phyloP scores from a whole-genome alignment of 2,329 filamentous ascomycete species.

The Lecanicillium sp. region DNA sequence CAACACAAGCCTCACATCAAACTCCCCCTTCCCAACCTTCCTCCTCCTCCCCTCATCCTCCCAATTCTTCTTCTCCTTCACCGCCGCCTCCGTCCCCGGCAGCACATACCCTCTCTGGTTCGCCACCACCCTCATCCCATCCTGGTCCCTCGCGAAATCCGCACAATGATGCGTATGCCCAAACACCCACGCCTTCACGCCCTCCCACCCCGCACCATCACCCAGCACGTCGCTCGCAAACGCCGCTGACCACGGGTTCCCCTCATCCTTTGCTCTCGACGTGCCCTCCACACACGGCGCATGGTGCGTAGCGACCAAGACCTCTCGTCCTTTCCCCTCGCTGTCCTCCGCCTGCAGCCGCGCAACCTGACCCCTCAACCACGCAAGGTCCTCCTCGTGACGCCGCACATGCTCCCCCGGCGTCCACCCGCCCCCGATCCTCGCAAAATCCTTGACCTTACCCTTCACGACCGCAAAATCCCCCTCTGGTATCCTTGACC shows the following conservation, averaged over 20 bases:
- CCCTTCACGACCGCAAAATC: constrained; percentile 32
- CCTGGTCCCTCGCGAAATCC: constrained; percentile 24
- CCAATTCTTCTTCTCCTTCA: not conserved
- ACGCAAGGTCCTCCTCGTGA: constrained; percentile 42
- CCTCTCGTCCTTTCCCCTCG: constrained; percentile 15
- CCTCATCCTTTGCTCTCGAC: constrained; percentile 41
- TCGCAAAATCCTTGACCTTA: constrained; percentile 47
- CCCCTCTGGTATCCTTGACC: constrained; percentile 38
- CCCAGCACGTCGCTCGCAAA: constrained; percentile 45
- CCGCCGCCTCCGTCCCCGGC: not conserved
- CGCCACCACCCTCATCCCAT: constrained; percentile 32
- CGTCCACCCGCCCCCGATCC: constrained; percentile 46
- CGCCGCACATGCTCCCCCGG: constrained; percentile 41
- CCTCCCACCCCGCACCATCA: constrained; percentile 23
- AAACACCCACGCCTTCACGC: constrained; percentile 38
- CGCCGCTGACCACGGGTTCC: constrained; percentile 40
- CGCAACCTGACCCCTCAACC: constrained; percentile 39
- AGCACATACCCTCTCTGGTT: constrained; percentile 40
- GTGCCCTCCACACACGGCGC: constrained; percentile 45
- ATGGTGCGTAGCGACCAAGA: constrained; percentile 53
- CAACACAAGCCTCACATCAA: not conserved
- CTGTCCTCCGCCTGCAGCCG: constrained; percentile 16
- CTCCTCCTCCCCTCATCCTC: not conserved
- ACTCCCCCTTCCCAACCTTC: not conserved
- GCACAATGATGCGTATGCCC: constrained; percentile 44